Conservation (phyloP, 306 rosid species). For the Delonix regia region DNA sequence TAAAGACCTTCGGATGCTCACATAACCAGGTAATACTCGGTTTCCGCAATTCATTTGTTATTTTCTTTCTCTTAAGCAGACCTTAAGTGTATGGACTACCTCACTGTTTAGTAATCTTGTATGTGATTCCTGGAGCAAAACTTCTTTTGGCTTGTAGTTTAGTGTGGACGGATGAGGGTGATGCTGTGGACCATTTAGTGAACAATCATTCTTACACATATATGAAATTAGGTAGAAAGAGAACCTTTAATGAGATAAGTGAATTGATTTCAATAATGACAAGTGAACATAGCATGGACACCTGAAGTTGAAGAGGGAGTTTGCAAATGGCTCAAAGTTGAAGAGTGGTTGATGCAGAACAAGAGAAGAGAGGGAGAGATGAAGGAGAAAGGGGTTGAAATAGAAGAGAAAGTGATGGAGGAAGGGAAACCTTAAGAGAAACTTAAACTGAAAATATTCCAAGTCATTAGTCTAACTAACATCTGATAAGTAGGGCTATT, state of each 20-base stretch:
- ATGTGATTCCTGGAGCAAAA: not conserved
- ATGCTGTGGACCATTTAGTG: not conserved
- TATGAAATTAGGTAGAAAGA: not conserved
- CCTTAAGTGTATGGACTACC: not conserved
- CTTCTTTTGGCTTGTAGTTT: not conserved
- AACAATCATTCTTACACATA: not conserved
- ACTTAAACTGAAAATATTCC: too few species aligned
- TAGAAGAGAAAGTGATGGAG: too few species aligned
- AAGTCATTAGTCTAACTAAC: too few species aligned
- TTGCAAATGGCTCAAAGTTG: not conserved
- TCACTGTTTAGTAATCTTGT: not conserved
- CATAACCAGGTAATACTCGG: conserved; percentile 70
- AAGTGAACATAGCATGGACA: not conserved
- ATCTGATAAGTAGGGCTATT: too few species aligned
- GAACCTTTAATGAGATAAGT: not conserved
- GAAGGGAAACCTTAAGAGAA: too few species aligned
- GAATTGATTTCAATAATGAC: not conserved
- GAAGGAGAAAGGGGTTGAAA: too few species aligned
- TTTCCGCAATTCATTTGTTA: not conserved
- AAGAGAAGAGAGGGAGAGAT: too few species aligned
- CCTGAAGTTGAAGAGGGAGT: not conserved
- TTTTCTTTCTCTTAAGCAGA: not conserved
- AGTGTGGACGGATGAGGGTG: not conserved
- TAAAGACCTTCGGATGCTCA: conserved; percentile 94
- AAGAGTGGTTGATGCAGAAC: too few species aligned